Conservation (phyloP, 352 stramenopile genomes). For the Pythium coloratum region DNA sequence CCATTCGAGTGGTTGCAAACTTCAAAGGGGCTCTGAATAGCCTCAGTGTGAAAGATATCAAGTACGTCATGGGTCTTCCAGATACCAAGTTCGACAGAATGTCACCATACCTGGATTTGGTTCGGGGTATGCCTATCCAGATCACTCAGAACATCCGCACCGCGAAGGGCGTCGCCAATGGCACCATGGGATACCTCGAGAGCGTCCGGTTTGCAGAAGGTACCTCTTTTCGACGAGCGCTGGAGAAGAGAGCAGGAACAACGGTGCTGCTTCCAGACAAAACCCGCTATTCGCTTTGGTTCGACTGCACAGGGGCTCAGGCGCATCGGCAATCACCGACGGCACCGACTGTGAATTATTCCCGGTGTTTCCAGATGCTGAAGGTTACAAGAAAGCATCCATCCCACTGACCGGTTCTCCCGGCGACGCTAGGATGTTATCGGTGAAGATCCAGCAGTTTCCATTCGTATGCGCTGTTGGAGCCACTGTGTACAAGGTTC, state of each 20-base stretch:
- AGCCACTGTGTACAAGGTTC: slow-evolving; percentile 28
- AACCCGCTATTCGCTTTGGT: slow-evolving; percentile 5
- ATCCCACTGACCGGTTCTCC: background rate
- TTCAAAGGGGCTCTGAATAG: slow-evolving; percentile 21
- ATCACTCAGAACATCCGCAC: background rate
- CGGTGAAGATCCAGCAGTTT: slow-evolving; percentile 26
- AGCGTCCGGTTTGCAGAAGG: slow-evolving; percentile 2
- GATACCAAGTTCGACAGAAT: slow-evolving; percentile 18
- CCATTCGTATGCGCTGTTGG: slow-evolving; percentile 30
- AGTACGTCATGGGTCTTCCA: slow-evolving; percentile 8
- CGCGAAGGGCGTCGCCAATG: background rate
- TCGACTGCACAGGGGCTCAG: background rate
- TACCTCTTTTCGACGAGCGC: slow-evolving; percentile 3
- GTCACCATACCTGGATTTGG: background rate
- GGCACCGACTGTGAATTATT: slow-evolving; percentile 14
- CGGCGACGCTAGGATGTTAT: slow-evolving; percentile 10
- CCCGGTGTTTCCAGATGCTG: slow-evolving; percentile 22
- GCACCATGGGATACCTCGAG: background rate
- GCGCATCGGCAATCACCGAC: background rate
- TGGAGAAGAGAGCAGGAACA: background rate
- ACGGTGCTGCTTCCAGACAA: slow-evolving; percentile 17
- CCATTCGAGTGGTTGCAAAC: slow-evolving; percentile 15
- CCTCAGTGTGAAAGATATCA: slow-evolving; percentile 2
- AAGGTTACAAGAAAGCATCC: slow-evolving; percentile 2
- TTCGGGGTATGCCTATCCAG: background rate